Conservation (phyloP, 805 yeast species). For the Candida anglica region DNA sequence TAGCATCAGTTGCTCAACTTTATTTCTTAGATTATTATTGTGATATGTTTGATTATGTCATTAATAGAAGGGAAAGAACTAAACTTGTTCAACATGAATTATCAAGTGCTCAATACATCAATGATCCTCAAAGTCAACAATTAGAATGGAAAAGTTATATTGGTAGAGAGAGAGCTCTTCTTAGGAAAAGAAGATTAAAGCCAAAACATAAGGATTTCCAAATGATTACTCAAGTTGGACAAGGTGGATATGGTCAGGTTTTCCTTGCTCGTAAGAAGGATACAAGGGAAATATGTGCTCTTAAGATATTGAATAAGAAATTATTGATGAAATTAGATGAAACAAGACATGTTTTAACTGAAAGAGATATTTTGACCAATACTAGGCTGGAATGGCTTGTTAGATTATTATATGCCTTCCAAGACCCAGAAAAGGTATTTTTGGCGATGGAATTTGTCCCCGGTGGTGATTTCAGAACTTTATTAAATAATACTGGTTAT, state of each 20-base stretch:
- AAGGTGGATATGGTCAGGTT: slow-evolving; percentile 99
- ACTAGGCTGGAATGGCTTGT: slow-evolving; percentile 96
- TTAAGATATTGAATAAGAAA: slow-evolving; percentile 86
- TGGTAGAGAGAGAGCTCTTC: slow-evolving; percentile 77
- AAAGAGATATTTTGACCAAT: slow-evolving; percentile 94
- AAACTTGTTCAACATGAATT: slow-evolving; percentile 61
- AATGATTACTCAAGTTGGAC: slow-evolving; percentile 97
- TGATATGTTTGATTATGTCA: slow-evolving; percentile 90
- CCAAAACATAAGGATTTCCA: slow-evolving; percentile 95
- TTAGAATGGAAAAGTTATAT: slow-evolving; percentile 70
- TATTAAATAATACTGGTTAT: slow-evolving; percentile 88
- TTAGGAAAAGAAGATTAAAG: slow-evolving; percentile 85
- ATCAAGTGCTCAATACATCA: slow-evolving; percentile 42
- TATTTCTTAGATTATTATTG: slow-evolving; percentile 94
- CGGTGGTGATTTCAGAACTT: slow-evolving; percentile 96
- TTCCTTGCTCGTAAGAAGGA: slow-evolving; percentile 91
- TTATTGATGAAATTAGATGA: slow-evolving; percentile 86
- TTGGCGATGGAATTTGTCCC: slow-evolving; percentile 99
- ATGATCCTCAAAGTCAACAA: slow-evolving; percentile 31
- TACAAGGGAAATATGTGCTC: slow-evolving; percentile 91
- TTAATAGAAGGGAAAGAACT: slow-evolving; percentile 80
- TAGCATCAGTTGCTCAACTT: slow-evolving; percentile 89
- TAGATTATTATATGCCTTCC: slow-evolving; percentile 89
- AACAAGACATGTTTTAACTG: slow-evolving; percentile 92
- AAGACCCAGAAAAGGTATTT: slow-evolving; percentile 83